Conservation (phyloP, 257 asterid species). For the Ajuga chamaepitys region DNA sequence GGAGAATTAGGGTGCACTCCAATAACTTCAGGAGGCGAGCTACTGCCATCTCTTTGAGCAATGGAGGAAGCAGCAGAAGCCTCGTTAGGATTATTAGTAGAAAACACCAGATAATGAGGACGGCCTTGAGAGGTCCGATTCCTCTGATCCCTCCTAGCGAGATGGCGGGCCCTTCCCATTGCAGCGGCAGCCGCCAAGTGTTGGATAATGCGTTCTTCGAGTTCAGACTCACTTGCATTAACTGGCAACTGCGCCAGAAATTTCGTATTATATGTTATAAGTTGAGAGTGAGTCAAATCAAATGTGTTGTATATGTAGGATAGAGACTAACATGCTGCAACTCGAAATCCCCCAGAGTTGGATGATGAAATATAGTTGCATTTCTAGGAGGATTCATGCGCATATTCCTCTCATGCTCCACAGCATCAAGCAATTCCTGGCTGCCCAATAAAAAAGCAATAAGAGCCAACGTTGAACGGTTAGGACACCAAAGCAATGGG, state of each 20-base stretch:
- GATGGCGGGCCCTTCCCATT: slow-evolving; percentile 87
- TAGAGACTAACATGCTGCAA: slow-evolving; percentile 68
- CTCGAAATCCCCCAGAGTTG: slow-evolving; percentile 84
- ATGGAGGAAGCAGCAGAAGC: slow-evolving; percentile 31
- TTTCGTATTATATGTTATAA: background rate
- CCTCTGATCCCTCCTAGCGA: slow-evolving; percentile 76
- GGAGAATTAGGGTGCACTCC: slow-evolving; percentile 38
- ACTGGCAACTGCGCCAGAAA: slow-evolving; percentile 67
- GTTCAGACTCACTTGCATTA: slow-evolving; percentile 77
- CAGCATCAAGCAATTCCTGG: slow-evolving; percentile 88
- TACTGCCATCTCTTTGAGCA: slow-evolving; percentile 31
- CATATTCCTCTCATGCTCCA: slow-evolving; percentile 78
- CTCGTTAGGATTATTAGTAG: slow-evolving; percentile 52
- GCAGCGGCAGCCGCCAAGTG: slow-evolving; percentile 95
- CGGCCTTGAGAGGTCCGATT: slow-evolving; percentile 70
- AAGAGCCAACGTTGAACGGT: background rate
- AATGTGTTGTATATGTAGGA: background rate
- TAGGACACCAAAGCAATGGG: background rate
- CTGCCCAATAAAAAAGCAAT: slow-evolving; percentile 30
- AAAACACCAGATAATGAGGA: slow-evolving; percentile 72
- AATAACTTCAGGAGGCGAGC: slow-evolving; percentile 28
- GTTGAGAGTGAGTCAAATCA: background rate
- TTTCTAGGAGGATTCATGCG: slow-evolving; percentile 80
- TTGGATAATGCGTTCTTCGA: slow-evolving; percentile 85
- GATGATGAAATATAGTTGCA: slow-evolving; percentile 81